phyloP scores from a whole-genome alignment of 306 rosid genomes.

The Quercus mongolica region DNA sequence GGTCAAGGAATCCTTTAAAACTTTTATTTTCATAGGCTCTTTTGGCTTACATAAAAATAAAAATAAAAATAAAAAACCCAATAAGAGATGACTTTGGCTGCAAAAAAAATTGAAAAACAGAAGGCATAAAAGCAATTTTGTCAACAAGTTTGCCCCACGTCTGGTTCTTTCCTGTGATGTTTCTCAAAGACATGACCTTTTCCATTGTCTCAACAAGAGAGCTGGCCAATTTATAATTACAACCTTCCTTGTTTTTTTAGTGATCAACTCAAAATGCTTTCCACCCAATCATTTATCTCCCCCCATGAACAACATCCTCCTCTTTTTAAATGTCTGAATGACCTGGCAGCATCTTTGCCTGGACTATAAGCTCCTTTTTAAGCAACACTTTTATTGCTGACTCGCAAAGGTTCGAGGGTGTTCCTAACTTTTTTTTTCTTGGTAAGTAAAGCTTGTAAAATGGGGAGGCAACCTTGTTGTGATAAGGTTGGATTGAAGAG shows the following conservation, averaged over 20 bases:
- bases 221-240: constrained; percentile 52
- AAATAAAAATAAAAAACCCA: constrained; percentile 9
- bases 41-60: background rate
- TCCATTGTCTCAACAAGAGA: constrained; percentile 31
- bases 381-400: constrained; percentile 36
- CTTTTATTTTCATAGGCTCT: background rate
- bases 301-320: constrained; percentile 56
- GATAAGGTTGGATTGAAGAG: constrained; percentile 88
- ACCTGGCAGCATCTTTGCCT: constrained; percentile 98
- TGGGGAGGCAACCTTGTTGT: constrained; percentile 98
- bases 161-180: constrained; percentile 18
- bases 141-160: constrained; percentile 51
- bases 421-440: background rate
- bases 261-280: constrained; percentile 46
- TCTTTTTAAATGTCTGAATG: constrained; percentile 49
- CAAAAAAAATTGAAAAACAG: constrained; percentile 17
- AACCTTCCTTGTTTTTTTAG: constrained; percentile 33
- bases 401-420: constrained; percentile 13
- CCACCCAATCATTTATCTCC: constrained; percentile 83
- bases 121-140: constrained; percentile 8
- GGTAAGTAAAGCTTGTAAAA: constrained; percentile 8
- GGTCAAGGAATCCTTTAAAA: constrained; percentile 49
- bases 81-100: constrained; percentile 28
- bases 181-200: constrained; percentile 23
- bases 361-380: constrained; percentile 48